Evolutionary conservation across 73 alveolate genomes (phyloP), one percentile per base, ranked within the genome.

Genomic region (Paramecium caudatum): DNA sequence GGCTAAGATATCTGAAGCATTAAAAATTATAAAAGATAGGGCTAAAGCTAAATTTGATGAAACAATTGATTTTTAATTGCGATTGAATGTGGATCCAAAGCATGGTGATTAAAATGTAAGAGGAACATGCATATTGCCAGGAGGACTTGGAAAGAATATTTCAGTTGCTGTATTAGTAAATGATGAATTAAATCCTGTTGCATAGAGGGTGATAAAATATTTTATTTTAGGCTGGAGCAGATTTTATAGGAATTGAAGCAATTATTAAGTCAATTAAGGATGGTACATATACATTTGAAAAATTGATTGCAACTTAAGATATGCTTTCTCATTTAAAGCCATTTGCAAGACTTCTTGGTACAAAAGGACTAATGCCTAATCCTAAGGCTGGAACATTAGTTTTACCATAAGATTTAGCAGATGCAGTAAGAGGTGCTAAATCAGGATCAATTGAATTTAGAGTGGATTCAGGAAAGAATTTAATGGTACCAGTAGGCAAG

Each of bases 301-400:
- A 90, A 82, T 47, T 90, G 10, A 70, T 95, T 33, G 95, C 97
- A 6, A 82, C 97, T 12, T 46, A 39, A 34, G 98, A 94, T 6
- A 61, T 69, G 81, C 81, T 92, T 69, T 70, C 69, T 45, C 39
- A 2, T 12, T 82, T 95, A n/a, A 95, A 91, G 70, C 94, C 94
- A 4, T 45, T 48, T 61, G 98, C 96, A 13, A 95, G 94, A 74
- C 55, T 91, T 13, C 49, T 95, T n/a, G 98, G 98, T 9, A 97
- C 97, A 10, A 87, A 91, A 36, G 98, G 97, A 2, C 88, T 95
- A 15, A 95, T 95, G 98, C 98, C 98, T 0, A 95, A 94, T 69
- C 62, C 70, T 4, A 95, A 94, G 91, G 84, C 95, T 61, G 95
- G 96, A 25, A 94, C 96, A 21, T 46, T 94, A 46, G 93, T 93